Percentiles rank a stretch among this genome's conserved stretches.
phyloP scores from a whole-genome alignment of 805 yeast genomes.

The Barnettozyma wickerhamii region DNA sequence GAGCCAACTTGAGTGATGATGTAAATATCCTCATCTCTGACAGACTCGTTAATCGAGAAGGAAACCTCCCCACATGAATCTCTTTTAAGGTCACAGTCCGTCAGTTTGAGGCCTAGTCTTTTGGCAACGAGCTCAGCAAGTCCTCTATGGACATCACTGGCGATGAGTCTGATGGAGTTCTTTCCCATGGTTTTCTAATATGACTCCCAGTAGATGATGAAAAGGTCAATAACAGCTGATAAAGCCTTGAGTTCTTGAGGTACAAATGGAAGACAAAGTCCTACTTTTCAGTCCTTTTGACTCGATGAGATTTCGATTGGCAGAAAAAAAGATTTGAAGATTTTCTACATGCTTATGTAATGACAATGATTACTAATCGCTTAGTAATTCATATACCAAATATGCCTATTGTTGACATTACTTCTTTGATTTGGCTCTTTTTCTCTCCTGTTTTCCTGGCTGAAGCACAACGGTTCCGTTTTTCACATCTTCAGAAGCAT shows the following conservation, averaged over 20 bases:
- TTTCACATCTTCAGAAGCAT: constrained; percentile 65
- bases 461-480: constrained; percentile 61
- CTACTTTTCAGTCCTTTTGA: too few relatives aligned
- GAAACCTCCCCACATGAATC: constrained; percentile 73
- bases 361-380: too few relatives aligned
- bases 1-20: constrained; percentile 78
- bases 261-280: too few relatives aligned
- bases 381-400: too few relatives aligned
- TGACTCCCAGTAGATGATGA: too few relatives aligned
- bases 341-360: too few relatives aligned
- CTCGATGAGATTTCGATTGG: too few relatives aligned
- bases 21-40: constrained; percentile 80
- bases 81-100: constrained; percentile 60
- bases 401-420: neutral
- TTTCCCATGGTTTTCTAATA: constrained; percentile 49
- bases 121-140: constrained; percentile 66
- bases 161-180: constrained; percentile 62
- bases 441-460: constrained; percentile 3
- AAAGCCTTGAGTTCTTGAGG: too few relatives aligned
- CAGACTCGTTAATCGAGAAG: constrained; percentile 74
- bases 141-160: constrained; percentile 65
- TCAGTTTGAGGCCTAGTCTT: constrained; percentile 53
- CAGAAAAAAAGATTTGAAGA: too few relatives aligned
- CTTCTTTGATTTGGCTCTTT: constrained; percentile 2
- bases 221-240: too few relatives aligned